Base-by-base conservation (phyloP, 768 basidiomycete species). In the Russula foetens region DNA sequence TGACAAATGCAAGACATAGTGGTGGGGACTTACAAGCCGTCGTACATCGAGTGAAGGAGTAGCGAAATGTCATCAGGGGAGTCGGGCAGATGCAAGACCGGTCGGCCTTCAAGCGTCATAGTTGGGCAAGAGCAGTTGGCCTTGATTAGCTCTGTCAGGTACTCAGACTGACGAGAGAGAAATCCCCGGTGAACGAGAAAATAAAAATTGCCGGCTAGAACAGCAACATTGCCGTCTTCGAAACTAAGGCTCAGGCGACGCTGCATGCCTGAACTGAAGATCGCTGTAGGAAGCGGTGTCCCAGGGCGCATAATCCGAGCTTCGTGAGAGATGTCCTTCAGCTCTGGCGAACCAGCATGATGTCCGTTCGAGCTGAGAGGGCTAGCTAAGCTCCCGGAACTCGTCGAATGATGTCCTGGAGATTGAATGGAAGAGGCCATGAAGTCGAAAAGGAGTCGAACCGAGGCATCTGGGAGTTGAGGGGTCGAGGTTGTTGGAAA, bases 151-250 rank as follows among this genome's bases (percentile, higher is more conserved):
- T 76, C 70, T 24, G 70, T 67, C 5, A 90, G 71, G 38, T 81
- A 75, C 1, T 68, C 66, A 0, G 88, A 90, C 66, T 88, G 87
- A 9, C 84, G 81, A 53, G 74, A 78, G 15, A 91, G 72, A 15
- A 90, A 71, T 14, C 86, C 84, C 63, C 74, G 75, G 69, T 90
- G 89, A 3, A 90, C 83, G 56, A 86, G 69, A 68, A 90, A 90
- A 67, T 86, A 88, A 56, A 73, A 74, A 1, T 72, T 67, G 7
- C 75, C 81, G 52, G 84, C 75, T 49, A 85, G 76, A 31, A 91
- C 70, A 17, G 81, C 85, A 45, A 90, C 70, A 66, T 88, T 89
- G 21, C 85, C 88, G 68, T 90, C 88, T 33, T 75, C 73, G 63
- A 90, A 88, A 69, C 75, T 84, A 19, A 89, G 73, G 48, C 79